Conservation (phyloP, 2,329 filamentous ascomycete genomes). For the Beauveria medogensis region DNA sequence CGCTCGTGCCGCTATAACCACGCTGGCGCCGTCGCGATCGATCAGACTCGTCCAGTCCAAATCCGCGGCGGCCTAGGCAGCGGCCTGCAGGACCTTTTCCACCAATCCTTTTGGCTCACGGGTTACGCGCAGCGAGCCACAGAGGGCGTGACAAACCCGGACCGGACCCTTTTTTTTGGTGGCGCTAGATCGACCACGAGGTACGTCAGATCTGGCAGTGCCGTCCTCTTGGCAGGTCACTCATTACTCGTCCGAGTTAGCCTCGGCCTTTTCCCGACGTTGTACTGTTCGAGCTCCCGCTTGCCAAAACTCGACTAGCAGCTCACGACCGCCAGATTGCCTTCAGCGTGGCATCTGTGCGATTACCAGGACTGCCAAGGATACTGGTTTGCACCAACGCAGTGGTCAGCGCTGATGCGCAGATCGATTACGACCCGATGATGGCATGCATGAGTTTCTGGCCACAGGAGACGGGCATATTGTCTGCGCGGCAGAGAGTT, state of each 20-base stretch:
- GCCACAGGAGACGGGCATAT: not conserved
- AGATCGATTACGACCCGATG: conserved; percentile 8
- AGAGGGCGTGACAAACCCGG: not conserved
- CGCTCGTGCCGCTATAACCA: not conserved
- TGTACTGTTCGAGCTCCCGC: not conserved
- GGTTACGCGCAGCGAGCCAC: not conserved
- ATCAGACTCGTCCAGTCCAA: not conserved
- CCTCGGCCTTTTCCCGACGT: conserved; percentile 6
- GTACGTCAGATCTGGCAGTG: conserved; percentile 9
- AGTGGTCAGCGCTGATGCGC: conserved; percentile 4
- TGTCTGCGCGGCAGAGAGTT: not conserved
- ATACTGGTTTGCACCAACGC: not conserved
- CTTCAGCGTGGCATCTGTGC: not conserved
- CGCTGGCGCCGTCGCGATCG: not conserved
- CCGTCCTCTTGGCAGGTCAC: not conserved
- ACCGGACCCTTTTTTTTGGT: conserved; percentile 5
- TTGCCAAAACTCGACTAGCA: conserved; percentile 3
- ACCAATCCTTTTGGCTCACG: not conserved
- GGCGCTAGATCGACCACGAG: conserved; percentile 8
- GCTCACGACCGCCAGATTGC: conserved; percentile 2
- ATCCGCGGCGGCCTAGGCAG: not conserved
- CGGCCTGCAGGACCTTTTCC: not conserved
- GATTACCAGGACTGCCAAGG: not conserved
- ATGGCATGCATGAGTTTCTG: not conserved
- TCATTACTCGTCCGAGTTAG: conserved; percentile 1